A percentile compares a stretch with the other conserved stretches of the same genome.
Conservation (phyloP, 495 filamentous ascomycete species). For the Pyrenula massariospora region DNA sequence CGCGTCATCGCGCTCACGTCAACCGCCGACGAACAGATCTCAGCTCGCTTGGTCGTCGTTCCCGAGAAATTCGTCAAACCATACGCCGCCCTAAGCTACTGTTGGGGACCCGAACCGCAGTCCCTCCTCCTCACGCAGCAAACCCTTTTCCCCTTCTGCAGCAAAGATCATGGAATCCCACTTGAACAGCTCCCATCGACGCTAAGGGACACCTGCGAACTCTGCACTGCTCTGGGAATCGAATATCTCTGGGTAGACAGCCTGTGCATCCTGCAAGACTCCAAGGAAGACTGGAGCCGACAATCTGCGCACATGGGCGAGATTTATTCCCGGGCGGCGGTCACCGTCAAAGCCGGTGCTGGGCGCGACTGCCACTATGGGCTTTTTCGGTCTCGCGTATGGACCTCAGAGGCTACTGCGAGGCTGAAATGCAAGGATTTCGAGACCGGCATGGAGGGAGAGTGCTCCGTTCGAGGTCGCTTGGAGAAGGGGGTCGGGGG, state of each 20-base stretch:
- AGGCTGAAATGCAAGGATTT: not conserved
- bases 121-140: not conserved
- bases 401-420: not conserved
- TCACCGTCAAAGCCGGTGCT: not conserved
- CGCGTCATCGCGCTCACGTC: not conserved
- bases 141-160: not conserved
- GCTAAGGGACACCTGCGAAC: not conserved
- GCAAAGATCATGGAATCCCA: not conserved
- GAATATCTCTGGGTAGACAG: not conserved
- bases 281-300: not conserved
- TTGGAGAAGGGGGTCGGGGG: not conserved
- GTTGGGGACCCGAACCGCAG: not conserved
- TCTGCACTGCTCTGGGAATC: not conserved
- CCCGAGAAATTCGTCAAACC: not conserved
- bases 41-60: not conserved
- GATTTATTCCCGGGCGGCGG: not conserved
- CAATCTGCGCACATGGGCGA: not conserved
- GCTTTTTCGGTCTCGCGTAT: not conserved
- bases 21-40: not conserved
- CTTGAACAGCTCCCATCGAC: not conserved
- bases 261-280: not conserved
- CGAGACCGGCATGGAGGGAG: not conserved
- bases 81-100: constrained; percentile 1
- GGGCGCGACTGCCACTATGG: not conserved
- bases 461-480: not conserved